These are phyloP conservation scores for Zea luxurians DNA, from an alignment of 176 grass and related monocot species.

Conservation along the genomic window DNA sequence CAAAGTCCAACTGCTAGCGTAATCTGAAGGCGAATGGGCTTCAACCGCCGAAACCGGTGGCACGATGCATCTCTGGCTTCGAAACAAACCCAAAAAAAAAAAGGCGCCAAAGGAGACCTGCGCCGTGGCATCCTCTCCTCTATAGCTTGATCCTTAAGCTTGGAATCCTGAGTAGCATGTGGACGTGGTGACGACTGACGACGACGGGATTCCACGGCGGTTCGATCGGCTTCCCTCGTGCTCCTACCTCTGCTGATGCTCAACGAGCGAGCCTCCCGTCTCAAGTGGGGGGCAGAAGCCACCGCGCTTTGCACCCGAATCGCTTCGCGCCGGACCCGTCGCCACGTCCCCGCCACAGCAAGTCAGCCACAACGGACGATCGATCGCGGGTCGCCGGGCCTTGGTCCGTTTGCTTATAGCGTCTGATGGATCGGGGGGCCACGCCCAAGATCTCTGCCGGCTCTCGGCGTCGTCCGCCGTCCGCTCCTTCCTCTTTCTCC, in stretches of 20 bases:
- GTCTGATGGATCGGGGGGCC: slow-evolving; percentile 8
- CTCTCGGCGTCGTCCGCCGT: slow-evolving; percentile 23
- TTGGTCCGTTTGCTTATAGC: too few relatives aligned
- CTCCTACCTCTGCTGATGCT: neutral
- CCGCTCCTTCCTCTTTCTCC: neutral
- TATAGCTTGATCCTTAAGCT: slow-evolving; percentile 60
- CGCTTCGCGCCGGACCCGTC: slow-evolving; percentile 8
- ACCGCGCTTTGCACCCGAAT: slow-evolving; percentile 43
- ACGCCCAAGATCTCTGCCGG: slow-evolving; percentile 8
- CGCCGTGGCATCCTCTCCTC: neutral
- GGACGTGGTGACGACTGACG: neutral
- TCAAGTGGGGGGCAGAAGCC: slow-evolving; percentile 13
- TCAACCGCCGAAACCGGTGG: neutral
- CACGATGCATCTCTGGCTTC: neutral
- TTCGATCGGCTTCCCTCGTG: neutral
- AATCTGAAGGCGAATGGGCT: neutral
- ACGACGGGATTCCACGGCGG: neutral
- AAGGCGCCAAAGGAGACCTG: neutral
- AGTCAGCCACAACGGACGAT: too few relatives aligned
- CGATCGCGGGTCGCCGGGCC: neutral
- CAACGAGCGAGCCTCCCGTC: neutral
- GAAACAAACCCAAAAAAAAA: neutral
- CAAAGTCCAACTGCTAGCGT: too few relatives aligned
- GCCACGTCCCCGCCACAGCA: neutral
- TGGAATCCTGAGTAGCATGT: slow-evolving; percentile 39